Base-by-base conservation (phyloP, 768 basidiomycete genomes). In the Suillus discolor region DNA sequence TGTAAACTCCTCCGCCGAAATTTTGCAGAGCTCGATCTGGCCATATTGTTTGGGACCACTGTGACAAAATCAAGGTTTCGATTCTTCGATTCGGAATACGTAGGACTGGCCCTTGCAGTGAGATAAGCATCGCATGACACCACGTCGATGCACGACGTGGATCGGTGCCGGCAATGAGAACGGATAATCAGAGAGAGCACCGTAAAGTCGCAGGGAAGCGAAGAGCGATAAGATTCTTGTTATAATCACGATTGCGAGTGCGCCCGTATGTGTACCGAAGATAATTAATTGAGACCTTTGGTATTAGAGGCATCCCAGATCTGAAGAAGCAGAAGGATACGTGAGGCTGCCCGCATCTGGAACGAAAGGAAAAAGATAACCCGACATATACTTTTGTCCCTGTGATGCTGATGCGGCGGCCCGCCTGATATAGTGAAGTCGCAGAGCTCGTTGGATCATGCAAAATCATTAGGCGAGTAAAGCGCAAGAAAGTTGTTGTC, bases 291-390 rank as follows among this genome's bases (percentile, higher is more conserved):
- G 39, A 9, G 16, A 59, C 15, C 8, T 39, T 39, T 11, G 53
- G 13, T 39, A 39, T 39, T 42, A 20, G 20, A 16, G 54, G 34
- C 31, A 31, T 31, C 31, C 31, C 6, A 31, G 31, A 31, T 38
- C 7, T 39, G 57, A 57, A 25, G 57, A 57, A 57, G 57, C n/a
- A 25, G 36, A 57, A 39, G 57, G 38, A 39, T 39, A 39, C 57
- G 15, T 39, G 38, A 57, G 38, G 31, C 36, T 55, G 53, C 5
- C 55, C 1, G n/a, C 36, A 16, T 15, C 23, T 18, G 16, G 39
- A 41, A 13, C 28, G 38, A 18, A 8, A 25, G 39, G 59, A 25
- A 28, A 42, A 38, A 28, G 11, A 42, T 60, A 6, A 12, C 18
- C 59, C 12, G 3, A 28, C 18, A 1, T 5, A 16, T 41, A 13